These are phyloP conservation scores for Verticillium tricorpus DNA, from an alignment of 2,329 filamentous ascomycete genomes.

Conservation along the genomic window DNA sequence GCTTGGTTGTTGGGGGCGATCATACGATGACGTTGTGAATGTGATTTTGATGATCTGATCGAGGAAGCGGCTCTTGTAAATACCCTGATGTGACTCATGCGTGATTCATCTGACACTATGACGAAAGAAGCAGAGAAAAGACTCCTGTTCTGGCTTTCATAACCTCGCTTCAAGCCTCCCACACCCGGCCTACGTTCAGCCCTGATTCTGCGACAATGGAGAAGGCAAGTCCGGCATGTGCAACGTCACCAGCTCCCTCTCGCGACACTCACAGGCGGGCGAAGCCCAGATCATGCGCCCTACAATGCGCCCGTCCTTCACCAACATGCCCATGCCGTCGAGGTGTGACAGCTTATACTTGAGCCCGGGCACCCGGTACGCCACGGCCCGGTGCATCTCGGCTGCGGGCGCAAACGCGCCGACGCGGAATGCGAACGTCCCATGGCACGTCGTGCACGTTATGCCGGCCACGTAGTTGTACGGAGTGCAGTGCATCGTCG, in stretches of 20 bases:
- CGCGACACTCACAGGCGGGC: not conserved
- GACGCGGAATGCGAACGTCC: not conserved
- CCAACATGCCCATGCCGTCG: not conserved
- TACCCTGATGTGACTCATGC: too few species aligned
- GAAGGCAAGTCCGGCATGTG: slow-evolving; percentile 15
- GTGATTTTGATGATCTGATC: too few species aligned
- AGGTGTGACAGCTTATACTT: slow-evolving; percentile 1
- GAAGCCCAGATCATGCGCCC: slow-evolving; percentile 4
- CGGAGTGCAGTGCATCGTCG: not conserved
- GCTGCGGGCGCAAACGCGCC: not conserved
- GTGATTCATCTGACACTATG: too few species aligned
- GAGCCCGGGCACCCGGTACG: not conserved
- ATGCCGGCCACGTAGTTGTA: not conserved
- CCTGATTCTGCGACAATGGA: not conserved
- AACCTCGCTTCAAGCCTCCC: not conserved
- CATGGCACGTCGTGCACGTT: not conserved
- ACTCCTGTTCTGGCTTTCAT: too few species aligned
- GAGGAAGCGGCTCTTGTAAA: too few species aligned
- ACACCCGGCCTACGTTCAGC: not conserved
- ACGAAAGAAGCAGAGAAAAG: too few species aligned
- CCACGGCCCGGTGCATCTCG: not conserved
- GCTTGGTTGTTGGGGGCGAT: too few species aligned
- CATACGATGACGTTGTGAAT: too few species aligned
- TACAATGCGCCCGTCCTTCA: not conserved
- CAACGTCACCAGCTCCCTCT: slow-evolving; percentile 14